phyloP scores from a whole-genome alignment of 139 green algal genomes.

The Chlamydomonas eustigma region DNA sequence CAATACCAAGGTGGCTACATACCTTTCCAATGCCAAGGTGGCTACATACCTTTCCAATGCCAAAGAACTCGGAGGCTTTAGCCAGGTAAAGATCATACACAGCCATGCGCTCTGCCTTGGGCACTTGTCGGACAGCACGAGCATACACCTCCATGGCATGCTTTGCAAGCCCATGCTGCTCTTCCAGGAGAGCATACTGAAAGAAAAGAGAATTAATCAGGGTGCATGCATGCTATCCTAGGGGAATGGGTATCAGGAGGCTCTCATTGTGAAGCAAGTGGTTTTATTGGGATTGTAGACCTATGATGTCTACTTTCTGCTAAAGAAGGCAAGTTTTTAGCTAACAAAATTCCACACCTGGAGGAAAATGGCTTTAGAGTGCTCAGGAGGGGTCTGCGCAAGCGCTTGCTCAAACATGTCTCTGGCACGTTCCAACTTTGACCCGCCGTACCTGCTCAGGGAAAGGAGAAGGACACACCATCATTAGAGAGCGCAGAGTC shows the following conservation, averaged over 20 bases:
- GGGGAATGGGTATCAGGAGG: background rate
- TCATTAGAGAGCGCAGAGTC: no score
- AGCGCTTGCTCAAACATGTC: constrained; percentile 95
- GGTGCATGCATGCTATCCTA: background rate
- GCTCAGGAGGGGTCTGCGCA: constrained; percentile 40
- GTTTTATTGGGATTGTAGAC: no score
- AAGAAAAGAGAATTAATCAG: constrained; percentile 33
- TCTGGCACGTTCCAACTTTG: constrained; percentile 90
- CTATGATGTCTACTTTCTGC: no score
- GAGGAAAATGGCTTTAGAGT: constrained; percentile 67
- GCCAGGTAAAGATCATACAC: constrained; percentile 87
- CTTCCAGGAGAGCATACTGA: constrained; percentile 86
- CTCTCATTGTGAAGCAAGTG: background rate
- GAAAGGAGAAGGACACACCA: background rate
- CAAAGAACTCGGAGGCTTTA: constrained; percentile 88
- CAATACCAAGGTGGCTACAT: background rate
- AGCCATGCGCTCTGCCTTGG: constrained; percentile 54
- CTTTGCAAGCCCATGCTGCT: constrained; percentile 84
- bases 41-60: constrained; percentile 77
- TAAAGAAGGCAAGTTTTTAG: no score
- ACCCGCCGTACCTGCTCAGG: constrained; percentile 71
- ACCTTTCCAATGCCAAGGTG: background rate
- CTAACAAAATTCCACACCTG: constrained; percentile 17
- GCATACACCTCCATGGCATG: constrained; percentile 90
- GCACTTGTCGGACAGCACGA: constrained; percentile 34